Evolutionary conservation across 805 yeast species (phyloP), one percentile per base, ranked within the genome.

Genomic region (Wickerhamiella azymoides): DNA sequence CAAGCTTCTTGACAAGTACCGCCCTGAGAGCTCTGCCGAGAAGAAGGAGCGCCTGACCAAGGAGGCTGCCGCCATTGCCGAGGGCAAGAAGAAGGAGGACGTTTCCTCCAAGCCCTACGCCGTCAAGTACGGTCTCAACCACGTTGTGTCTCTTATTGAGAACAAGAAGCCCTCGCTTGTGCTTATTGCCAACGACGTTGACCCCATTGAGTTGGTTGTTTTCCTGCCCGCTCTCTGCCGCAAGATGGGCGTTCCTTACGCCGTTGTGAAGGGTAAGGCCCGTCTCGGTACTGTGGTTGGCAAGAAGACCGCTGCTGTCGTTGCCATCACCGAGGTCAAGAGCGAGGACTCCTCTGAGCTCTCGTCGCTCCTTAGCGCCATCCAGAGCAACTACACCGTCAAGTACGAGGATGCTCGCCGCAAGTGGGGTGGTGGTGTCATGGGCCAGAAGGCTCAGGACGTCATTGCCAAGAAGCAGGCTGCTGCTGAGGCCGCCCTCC

Each of bases 351-450:
- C 85, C 74, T 78, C 95, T 65, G 86, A 84, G 65, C 79, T 89
- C 63, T 88, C 96, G 58, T 83, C 84, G 69, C 78, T 89, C 64
- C 77, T 92, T 59, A 81, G 96, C 49, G 81, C 97, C 64, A 77
- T 89, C 70, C 79, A 85, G 73, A 80, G 94, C 59, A 86, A 85
- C 92, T 89, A 81, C 73, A 69, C 71, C 62, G 94, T 84, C 67
- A 84, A 85, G 73, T 84, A 80, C 82, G 96, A 89, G 66, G 96
- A 92, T 62, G 65, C 76, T 67, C 89, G 93, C 79, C 86, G 84
- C 75, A 94, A 85, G 81, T 89, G 98, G 98, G 97, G 97, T 78
- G 98, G 98, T 78, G 98, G 98, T 78, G 67, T 85, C 71, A 74
- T 92, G 78, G 96, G 97, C 71, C 73, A 82, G 62, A 92, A 89